Evolutionary conservation across 768 basidiomycete genomes (phyloP).

Genomic region (Phanerochaete carnosa): DNA sequence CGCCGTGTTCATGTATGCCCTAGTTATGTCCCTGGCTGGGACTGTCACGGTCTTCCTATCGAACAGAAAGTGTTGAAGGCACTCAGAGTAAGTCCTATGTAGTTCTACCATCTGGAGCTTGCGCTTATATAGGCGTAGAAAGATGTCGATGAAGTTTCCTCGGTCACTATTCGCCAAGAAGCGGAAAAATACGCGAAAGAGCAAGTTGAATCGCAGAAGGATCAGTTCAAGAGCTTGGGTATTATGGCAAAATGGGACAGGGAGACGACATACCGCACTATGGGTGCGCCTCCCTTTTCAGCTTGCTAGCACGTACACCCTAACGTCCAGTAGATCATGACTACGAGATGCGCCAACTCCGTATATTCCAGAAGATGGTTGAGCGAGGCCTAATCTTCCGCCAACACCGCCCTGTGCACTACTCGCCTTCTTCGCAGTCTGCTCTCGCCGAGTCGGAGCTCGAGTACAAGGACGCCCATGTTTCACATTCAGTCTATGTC

Average conservation of each 20-base stretch:
- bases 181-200: slow-evolving; percentile 71
- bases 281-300: slow-evolving; percentile 47
- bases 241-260: slow-evolving; percentile 91
- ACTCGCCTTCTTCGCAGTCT: slow-evolving; percentile 91
- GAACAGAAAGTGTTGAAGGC: slow-evolving; percentile 89
- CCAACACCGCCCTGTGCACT: slow-evolving; percentile 87
- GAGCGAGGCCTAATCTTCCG: slow-evolving; percentile 81
- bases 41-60: slow-evolving; percentile 96
- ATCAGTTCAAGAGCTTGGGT: slow-evolving; percentile 77
- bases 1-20: not conserved
- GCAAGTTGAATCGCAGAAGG: slow-evolving; percentile 72
- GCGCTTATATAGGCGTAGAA: slow-evolving; percentile 33
- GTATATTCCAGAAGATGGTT: slow-evolving; percentile 86
- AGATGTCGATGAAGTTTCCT: slow-evolving; percentile 53
- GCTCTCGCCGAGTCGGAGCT: slow-evolving; percentile 96
- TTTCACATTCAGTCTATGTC: slow-evolving; percentile 87
- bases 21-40: slow-evolving; percentile 96
- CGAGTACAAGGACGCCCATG: slow-evolving; percentile 83
- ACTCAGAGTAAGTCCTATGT: slow-evolving; percentile 51
- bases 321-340: slow-evolving; percentile 55
- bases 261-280: slow-evolving; percentile 74
- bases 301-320: not conserved
- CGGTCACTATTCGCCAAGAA: slow-evolving; percentile 60
- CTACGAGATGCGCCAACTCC: slow-evolving; percentile 87
- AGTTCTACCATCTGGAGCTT: not conserved